Evolutionary conservation across 2,329 filamentous ascomycete species (phyloP).

Genomic region (Periglandula ipomoeae): DNA sequence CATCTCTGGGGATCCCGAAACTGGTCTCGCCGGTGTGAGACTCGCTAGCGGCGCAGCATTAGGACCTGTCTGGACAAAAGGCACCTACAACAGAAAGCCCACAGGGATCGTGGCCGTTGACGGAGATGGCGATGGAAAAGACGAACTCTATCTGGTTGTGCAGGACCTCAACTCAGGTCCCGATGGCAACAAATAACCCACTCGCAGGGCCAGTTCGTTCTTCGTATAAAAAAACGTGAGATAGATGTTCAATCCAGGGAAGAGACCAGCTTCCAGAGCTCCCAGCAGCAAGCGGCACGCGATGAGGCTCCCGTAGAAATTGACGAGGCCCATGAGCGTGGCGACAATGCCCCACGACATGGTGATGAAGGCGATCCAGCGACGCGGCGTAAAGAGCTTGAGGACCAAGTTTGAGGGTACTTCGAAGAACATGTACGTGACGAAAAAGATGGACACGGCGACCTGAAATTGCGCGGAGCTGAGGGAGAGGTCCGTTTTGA

Average conservation of each 20-base stretch:
- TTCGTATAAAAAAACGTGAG: conserved; percentile 71
- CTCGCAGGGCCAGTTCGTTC: conserved; percentile 60
- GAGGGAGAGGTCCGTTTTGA: conserved; percentile 55
- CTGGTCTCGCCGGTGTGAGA: no score
- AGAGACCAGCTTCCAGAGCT: conserved; percentile 58
- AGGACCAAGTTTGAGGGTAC: conserved; percentile 57
- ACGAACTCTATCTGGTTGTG: no score
- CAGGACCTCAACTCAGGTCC: no score
- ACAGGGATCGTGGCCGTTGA: no score
- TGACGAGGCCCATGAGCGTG: conserved; percentile 58
- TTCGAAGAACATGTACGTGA: conserved; percentile 54
- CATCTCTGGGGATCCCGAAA: no score
- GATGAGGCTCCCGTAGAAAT: conserved; percentile 56
- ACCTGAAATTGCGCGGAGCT: conserved; percentile 58
- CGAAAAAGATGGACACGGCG: conserved; percentile 57
- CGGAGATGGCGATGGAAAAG: no score
- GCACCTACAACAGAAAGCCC: no score
- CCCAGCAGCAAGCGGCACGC: conserved; percentile 61
- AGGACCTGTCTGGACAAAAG: no score
- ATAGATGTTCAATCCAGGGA: conserved; percentile 60
- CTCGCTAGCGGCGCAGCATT: no score
- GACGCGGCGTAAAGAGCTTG: conserved; percentile 51
- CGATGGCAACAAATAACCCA: conserved; percentile 68
- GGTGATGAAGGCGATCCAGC: conserved; percentile 58
- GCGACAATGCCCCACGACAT: conserved; percentile 58